Conservation (phyloP, 2,329 filamentous ascomycete genomes). For the Tolypocladium cylindrosporum region DNA sequence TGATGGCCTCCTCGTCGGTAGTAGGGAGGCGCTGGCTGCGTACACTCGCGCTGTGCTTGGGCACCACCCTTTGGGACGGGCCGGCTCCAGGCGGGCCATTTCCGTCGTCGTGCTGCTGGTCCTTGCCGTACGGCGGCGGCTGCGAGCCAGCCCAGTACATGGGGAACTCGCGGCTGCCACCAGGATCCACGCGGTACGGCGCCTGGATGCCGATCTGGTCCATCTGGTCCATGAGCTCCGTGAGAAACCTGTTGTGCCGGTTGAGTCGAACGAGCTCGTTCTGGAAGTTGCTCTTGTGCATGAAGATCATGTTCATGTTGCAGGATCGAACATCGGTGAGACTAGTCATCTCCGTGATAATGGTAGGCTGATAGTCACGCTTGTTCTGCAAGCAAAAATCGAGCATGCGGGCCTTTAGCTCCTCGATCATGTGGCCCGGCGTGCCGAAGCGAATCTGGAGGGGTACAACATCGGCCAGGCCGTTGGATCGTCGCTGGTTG, state of each 20-base stretch:
- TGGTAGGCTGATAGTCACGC: constrained; percentile 78
- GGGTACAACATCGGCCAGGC: constrained; percentile 75
- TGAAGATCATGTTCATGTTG: constrained; percentile 87
- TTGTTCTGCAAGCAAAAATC: constrained; percentile 80
- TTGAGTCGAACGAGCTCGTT: constrained; percentile 86
- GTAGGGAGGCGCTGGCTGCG: constrained; percentile 9
- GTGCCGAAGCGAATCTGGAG: constrained; percentile 86
- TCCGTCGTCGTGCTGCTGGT: constrained; percentile 11
- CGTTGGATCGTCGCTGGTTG: constrained; percentile 84
- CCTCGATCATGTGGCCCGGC: constrained; percentile 70
- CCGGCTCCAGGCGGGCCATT: constrained; percentile 3
- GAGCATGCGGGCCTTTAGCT: constrained; percentile 67
- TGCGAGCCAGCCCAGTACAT: constrained; percentile 39
- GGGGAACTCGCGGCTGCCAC: constrained; percentile 59
- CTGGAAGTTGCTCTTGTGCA: constrained; percentile 96
- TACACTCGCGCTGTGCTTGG: constrained; percentile 6
- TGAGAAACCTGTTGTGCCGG: constrained; percentile 89
- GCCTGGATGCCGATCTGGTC: constrained; percentile 77
- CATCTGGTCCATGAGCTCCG: constrained; percentile 80
- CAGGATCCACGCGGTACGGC: constrained; percentile 50
- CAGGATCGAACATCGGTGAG: constrained; percentile 78
- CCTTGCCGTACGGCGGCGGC: constrained; percentile 23
- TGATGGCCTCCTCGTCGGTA: constrained; percentile 20
- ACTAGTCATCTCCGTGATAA: constrained; percentile 72
- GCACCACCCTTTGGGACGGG: constrained; percentile 4